These are phyloP conservation scores for Solanum pimpinellifolium DNA, from an alignment of 257 asterid genomes.

Conservation along the genomic window DNA sequence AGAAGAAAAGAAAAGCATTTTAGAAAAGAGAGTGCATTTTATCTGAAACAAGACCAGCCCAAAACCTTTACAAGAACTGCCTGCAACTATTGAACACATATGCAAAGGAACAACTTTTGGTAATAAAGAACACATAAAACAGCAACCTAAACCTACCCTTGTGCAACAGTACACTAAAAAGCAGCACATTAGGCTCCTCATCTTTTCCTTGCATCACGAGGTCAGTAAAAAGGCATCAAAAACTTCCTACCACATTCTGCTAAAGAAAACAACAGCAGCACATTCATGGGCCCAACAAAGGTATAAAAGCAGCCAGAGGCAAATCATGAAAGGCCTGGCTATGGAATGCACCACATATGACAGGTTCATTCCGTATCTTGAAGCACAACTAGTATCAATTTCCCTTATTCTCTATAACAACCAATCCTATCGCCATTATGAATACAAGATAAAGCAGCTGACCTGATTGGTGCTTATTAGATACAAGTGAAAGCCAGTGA, in stretches of 20 bases:
- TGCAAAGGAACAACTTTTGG: not conserved
- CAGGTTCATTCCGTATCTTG: not conserved
- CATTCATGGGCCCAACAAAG: not conserved
- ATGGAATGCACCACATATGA: not conserved
- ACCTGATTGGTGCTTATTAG: conserved; percentile 95
- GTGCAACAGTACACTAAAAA: not conserved
- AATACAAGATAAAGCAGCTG: conserved; percentile 8
- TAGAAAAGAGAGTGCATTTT: not conserved
- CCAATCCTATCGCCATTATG: not conserved
- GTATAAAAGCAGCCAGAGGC: not conserved
- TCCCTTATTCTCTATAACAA: not conserved
- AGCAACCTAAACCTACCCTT: not conserved
- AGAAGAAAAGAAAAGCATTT: not conserved
- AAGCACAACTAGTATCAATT: not conserved
- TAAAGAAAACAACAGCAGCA: not conserved
- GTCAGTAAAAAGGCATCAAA: not conserved
- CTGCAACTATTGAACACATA: not conserved
- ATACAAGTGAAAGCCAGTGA: conserved; percentile 91
- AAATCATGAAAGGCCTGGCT: not conserved
- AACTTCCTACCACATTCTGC: not conserved
- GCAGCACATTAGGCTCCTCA: not conserved
- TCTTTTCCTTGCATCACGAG: not conserved
- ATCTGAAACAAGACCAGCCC: not conserved
- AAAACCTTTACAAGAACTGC: not conserved
- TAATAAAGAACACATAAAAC: not conserved